Base-by-base conservation (phyloP, 768 basidiomycete genomes). In the Sporobolomyces phaffii region DNA sequence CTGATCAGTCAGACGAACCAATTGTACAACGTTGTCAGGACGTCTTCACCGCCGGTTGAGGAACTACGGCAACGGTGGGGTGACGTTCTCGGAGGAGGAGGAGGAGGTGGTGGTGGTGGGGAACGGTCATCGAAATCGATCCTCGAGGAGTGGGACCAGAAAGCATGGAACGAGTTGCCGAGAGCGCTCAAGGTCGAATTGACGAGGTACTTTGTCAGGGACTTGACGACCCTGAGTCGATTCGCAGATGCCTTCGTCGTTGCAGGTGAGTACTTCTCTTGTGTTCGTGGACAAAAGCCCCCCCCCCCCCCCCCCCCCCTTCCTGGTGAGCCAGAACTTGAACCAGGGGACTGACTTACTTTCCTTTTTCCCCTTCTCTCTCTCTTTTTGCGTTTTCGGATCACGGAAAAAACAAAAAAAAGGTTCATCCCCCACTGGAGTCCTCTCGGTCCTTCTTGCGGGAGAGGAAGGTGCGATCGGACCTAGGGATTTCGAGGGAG, bases 211-310 rank as follows among this genome's bases (percentile, higher is more conserved):
- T 71, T 71, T 24, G 48, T 64, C 18, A 33, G 70, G 13, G 70
- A 71, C 34, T 26, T 71, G 44, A 64, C 59, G 2, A 59, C 56
- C 2, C 18, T 71, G 14, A 13, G 33, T 1, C 38, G 38, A 20
- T 59, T 61, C 45, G 70, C 70, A 49, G 70, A 71, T 33, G 65
- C 70, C 5, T 71, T 71, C n/a, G 51, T 71, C 54, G 65, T 71
- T 26, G 48, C 52, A 5, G 70, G 70, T 70, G 9, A 24, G 69
- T 49, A 15, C 9, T 7, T 15, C 22, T 24, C 22, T 17, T 29
- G 13, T 22, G 14, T 36, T 59, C 33, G n/a, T n/a, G n/a, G n/a
- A n/a, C n/a, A n/a, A n/a, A n/a, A n/a, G n/a, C n/a, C n/a, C n/a
- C n/a, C n/a, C n/a, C n/a, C n/a, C n/a, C n/a, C n/a, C n/a, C n/a